phyloP scores from a whole-genome alignment of 345 rosid genomes.

The Leavenworthia alabamica region DNA sequence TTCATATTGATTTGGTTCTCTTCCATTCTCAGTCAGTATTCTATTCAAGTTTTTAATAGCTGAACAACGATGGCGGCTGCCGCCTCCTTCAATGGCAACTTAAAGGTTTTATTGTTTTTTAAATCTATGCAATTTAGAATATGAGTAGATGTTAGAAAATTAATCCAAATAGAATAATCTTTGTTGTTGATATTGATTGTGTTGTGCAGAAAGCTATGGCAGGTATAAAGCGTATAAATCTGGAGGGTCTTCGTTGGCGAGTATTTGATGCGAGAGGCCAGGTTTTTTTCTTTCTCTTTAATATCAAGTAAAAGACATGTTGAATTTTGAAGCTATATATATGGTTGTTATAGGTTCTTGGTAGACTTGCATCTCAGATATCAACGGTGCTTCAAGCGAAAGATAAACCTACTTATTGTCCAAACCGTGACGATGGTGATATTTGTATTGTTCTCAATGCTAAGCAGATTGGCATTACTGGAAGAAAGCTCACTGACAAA shows the following conservation, averaged over 20 bases:
- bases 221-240: constrained; percentile 77
- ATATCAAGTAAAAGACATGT: too few relatives aligned
- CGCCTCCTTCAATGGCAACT: constrained; percentile 28
- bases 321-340: too few relatives aligned
- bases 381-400: constrained; percentile 91
- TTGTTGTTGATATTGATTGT: background rate
- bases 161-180: background rate
- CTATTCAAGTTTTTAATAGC: background rate
- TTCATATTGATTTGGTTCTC: background rate
- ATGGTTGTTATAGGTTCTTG: too few relatives aligned
- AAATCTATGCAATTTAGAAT: background rate
- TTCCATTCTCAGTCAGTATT: background rate
- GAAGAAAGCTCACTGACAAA: constrained; percentile 90
- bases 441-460: constrained; percentile 96
- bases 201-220: constrained; percentile 84
- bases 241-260: constrained; percentile 93
- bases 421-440: constrained; percentile 91
- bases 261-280: constrained; percentile 99
- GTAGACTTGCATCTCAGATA: constrained; percentile 91
- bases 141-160: background rate
- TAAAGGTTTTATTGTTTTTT: constrained; percentile 11
- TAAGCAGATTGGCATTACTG: constrained; percentile 75
- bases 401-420: constrained; percentile 89
- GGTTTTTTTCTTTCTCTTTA: too few relatives aligned
- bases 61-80: constrained; percentile 25